Percentiles rank a stretch among this genome's conserved stretches.
Evolutionary conservation across 78 protist genomes (phyloP).

Genomic region (Thecamonas trahens): DNA sequence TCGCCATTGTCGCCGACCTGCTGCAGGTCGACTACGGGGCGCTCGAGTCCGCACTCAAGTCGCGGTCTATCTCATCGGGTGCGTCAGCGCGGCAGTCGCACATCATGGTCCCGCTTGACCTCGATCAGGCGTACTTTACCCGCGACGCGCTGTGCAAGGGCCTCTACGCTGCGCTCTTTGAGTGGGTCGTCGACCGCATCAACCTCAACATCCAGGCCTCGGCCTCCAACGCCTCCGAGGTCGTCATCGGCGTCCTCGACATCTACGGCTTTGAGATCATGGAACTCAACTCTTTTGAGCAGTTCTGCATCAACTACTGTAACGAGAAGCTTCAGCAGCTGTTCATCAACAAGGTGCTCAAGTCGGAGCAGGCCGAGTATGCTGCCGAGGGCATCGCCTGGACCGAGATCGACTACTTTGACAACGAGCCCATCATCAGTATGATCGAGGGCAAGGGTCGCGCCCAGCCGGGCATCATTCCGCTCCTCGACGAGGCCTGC

Average conservation of each 20-base stretch:
- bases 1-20: no score
- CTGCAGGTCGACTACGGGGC: no score
- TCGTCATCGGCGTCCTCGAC: conserved; percentile 72
- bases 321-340: conserved; percentile 70
- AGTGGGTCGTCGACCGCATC: conserved; percentile 65
- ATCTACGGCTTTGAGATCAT: conserved; percentile 88
- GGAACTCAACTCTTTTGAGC: conserved; percentile 78
- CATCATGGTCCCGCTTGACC: no score
- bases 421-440: conserved; percentile 46
- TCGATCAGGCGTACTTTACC: conserved; percentile 57
- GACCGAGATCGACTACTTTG: conserved; percentile 75
- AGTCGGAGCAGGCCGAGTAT: conserved; percentile 82
- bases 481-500: conserved; percentile 83
- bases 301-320: conserved; percentile 88
- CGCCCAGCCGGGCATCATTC: conserved; percentile 70
- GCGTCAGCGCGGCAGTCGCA: no score
- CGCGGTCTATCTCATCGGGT: no score
- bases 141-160: conserved; percentile 77
- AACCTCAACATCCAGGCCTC: conserved; percentile 47
- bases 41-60: no score
- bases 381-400: conserved; percentile 83
- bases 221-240: conserved; percentile 28
- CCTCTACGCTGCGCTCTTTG: conserved; percentile 71
- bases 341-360: conserved; percentile 41
- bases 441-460: conserved; percentile 65